phyloP scores from a whole-genome alignment of 305 asterid genomes.

The Caryopteris hybrid region DNA sequence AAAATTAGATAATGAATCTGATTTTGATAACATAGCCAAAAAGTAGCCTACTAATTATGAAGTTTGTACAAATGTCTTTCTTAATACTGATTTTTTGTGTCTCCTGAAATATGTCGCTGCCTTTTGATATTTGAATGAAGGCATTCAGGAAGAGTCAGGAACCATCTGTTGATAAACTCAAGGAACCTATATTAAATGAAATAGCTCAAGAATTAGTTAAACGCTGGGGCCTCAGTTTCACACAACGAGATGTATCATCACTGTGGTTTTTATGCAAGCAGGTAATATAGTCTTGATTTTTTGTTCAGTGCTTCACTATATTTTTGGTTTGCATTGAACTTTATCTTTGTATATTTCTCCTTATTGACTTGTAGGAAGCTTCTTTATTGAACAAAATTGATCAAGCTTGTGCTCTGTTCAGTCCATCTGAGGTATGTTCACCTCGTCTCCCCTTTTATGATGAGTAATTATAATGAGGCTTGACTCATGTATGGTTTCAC shows the following conservation, averaged over 20 bases:
- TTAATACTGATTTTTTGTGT: not conserved
- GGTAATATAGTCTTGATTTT: slow-evolving; percentile 33
- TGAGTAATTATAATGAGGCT: not conserved
- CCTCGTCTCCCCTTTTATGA: not conserved
- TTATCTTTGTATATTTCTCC: not conserved
- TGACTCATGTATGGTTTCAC: not conserved
- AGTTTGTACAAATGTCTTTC: slow-evolving; percentile 8
- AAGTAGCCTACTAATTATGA: not conserved
- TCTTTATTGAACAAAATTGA: slow-evolving; percentile 66
- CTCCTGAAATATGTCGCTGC: not conserved
- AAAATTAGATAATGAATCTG: not conserved
- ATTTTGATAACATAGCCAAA: not conserved
- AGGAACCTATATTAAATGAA: slow-evolving; percentile 66
- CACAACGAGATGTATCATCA: slow-evolving; percentile 56
- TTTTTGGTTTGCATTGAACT: slow-evolving; percentile 5
- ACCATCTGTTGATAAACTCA: slow-evolving; percentile 70
- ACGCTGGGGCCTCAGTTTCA: slow-evolving; percentile 77
- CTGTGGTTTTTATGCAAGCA: slow-evolving; percentile 91
- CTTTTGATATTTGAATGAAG: slow-evolving; percentile 35
- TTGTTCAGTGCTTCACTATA: not conserved
- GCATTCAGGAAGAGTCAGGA: slow-evolving; percentile 78
- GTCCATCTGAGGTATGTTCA: slow-evolving; percentile 64
- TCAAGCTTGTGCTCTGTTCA: slow-evolving; percentile 88
- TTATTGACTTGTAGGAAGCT: slow-evolving; percentile 65
- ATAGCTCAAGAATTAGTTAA: slow-evolving; percentile 46